Evolutionary conservation across 2,329 filamentous ascomycete genomes (phyloP).

Genomic region (Aspergillus persii): DNA sequence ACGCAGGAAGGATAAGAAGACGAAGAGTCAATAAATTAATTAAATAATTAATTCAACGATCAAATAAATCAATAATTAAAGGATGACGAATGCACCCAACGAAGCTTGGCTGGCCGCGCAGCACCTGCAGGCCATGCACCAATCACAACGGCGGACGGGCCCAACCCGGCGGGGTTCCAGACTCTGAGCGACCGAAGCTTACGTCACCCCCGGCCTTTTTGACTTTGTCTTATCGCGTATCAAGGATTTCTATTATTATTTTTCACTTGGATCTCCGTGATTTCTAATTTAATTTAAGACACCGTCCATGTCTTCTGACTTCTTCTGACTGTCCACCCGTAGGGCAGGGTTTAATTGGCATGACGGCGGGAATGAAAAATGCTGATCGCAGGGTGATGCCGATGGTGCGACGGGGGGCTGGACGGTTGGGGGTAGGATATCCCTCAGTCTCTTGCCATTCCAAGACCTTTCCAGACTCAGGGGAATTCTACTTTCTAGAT

Average conservation of each 20-base stretch:
- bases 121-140: background rate
- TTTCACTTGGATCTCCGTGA: background rate
- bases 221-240: background rate
- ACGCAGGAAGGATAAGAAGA: too few relatives aligned
- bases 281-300: too few relatives aligned
- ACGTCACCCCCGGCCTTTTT: constrained; percentile 13
- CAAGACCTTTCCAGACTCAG: too few relatives aligned
- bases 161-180: constrained; percentile 1
- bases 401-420: background rate
- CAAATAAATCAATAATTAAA: background rate
- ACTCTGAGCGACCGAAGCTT: constrained; percentile 15
- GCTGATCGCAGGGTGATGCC: too few relatives aligned
- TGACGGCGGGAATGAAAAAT: too few relatives aligned
- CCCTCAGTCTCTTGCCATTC: too few relatives aligned
- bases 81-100: constrained; percentile 8
- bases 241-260: background rate
- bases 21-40: too few relatives aligned
- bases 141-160: constrained; percentile 7
- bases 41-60: too few relatives aligned
- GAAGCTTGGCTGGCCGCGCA: constrained; percentile 3
- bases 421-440: background rate
- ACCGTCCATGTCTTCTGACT: too few relatives aligned
- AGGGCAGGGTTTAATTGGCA: too few relatives aligned
- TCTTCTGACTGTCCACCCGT: too few relatives aligned
- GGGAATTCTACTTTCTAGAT: background rate